A percentile compares a stretch with the other conserved stretches of the same genome.
Conservation (phyloP, 2,329 filamentous ascomycete genomes). For the Aspergillus fijiensis region DNA sequence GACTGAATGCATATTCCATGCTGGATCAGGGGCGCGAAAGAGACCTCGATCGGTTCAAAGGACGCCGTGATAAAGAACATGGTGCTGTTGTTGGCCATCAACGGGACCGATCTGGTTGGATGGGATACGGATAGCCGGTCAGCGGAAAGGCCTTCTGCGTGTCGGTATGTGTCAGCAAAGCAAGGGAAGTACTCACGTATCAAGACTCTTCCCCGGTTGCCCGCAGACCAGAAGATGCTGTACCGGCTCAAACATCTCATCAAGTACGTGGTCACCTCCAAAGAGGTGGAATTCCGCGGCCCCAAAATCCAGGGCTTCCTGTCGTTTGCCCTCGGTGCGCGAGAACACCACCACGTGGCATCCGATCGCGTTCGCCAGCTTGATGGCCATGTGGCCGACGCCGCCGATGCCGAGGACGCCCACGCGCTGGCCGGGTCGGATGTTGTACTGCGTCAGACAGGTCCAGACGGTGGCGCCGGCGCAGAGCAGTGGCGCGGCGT, state of each 20-base stretch:
- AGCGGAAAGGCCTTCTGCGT: not conserved
- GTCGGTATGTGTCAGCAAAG: not conserved
- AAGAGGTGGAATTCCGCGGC: slow-evolving; percentile 59
- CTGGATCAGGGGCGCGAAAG: slow-evolving; percentile 49
- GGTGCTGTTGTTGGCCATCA: slow-evolving; percentile 28
- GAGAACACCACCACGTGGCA: slow-evolving; percentile 49
- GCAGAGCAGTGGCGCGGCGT: slow-evolving; percentile 15
- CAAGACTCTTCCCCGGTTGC: slow-evolving; percentile 12
- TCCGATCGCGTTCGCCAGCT: slow-evolving; percentile 66
- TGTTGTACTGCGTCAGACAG: slow-evolving; percentile 9
- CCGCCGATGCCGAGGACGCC: slow-evolving; percentile 13
- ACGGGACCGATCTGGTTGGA: slow-evolving; percentile 15
- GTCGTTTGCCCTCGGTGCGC: slow-evolving; percentile 19
- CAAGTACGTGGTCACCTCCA: not conserved
- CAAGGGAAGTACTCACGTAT: not conserved
- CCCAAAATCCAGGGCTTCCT: slow-evolving; percentile 48
- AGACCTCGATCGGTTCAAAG: slow-evolving; percentile 22
- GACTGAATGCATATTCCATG: slow-evolving; percentile 62
- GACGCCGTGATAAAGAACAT: slow-evolving; percentile 32
- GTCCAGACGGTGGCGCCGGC: slow-evolving; percentile 12
- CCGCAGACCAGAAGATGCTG: slow-evolving; percentile 20
- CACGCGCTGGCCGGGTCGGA: slow-evolving; percentile 11
- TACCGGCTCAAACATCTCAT: slow-evolving; percentile 10
- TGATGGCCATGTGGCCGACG: slow-evolving; percentile 23
- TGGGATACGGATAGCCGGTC: no score